phyloP scores from a whole-genome alignment of 257 asterid genomes.

The Fraxinus excelsior region DNA sequence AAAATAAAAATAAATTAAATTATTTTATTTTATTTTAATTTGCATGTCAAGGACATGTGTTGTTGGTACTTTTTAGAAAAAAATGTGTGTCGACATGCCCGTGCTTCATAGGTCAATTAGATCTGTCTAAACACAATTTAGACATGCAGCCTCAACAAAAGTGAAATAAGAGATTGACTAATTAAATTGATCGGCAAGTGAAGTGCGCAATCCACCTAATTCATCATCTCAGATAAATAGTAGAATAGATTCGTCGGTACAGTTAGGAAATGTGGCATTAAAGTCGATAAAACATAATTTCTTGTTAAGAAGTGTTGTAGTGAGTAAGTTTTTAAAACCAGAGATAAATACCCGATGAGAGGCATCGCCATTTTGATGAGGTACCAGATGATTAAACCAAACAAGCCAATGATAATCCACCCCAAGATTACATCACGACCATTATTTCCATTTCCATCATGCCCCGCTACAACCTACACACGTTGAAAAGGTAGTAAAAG shows the following conservation, averaged over 20 bases:
- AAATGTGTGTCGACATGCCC: background rate
- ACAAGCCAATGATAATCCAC: background rate
- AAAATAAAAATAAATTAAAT: no score
- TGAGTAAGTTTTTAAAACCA: background rate
- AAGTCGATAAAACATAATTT: background rate
- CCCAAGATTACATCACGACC: slow-evolving; percentile 7
- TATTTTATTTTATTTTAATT: no score
- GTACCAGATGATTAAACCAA: slow-evolving; percentile 20
- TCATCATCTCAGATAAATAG: background rate
- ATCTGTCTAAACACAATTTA: background rate
- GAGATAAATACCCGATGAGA: slow-evolving; percentile 26
- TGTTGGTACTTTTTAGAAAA: no score
- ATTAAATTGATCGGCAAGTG: background rate
- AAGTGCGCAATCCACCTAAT: background rate
- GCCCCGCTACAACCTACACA: slow-evolving; percentile 13
- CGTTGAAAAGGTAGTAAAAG: background rate
- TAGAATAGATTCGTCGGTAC: slow-evolving; percentile 18
- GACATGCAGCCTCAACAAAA: background rate
- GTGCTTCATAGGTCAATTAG: background rate
- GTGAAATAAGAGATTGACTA: background rate
- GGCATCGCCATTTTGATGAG: slow-evolving; percentile 28
- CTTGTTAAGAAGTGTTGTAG: background rate
- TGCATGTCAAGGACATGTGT: no score
- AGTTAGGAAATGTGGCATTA: background rate
- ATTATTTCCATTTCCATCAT: slow-evolving; percentile 4